Evolutionary conservation across 306 rosid species (phyloP).

Genomic region (Fragaria iinumae): DNA sequence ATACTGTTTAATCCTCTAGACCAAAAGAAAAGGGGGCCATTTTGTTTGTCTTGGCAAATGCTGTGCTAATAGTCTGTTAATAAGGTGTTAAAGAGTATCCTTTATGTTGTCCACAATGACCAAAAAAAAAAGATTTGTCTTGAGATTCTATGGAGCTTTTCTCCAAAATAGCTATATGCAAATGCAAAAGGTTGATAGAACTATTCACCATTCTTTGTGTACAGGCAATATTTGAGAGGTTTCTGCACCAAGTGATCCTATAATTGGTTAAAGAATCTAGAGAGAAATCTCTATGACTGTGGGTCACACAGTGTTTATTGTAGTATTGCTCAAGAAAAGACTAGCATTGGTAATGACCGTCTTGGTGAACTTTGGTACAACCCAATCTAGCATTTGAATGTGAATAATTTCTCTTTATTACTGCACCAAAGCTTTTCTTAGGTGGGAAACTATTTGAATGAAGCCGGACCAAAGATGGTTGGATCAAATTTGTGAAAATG

Average conservation of each 20-base stretch:
- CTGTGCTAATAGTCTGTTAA: background rate
- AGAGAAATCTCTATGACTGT: background rate
- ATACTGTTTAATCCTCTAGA: background rate
- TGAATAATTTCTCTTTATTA: conserved; percentile 1
- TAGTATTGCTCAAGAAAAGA: conserved; percentile 5
- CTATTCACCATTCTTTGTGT: background rate
- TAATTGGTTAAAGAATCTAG: background rate
- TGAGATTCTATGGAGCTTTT: too few species aligned
- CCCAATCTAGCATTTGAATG: conserved; percentile 2
- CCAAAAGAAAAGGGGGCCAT: background rate
- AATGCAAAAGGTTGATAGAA: background rate
- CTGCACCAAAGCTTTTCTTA: background rate
- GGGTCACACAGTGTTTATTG: conserved; percentile 22
- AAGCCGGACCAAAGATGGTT: background rate
- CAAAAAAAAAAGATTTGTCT: too few species aligned
- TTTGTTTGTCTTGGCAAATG: background rate
- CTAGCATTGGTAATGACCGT: background rate
- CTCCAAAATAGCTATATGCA: background rate
- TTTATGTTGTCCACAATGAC: too few species aligned
- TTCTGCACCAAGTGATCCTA: background rate
- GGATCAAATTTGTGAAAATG: conserved; percentile 15
- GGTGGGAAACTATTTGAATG: background rate
- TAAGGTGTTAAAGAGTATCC: background rate
- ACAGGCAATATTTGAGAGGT: background rate
- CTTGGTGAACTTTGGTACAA: background rate